A percentile compares a stretch with the other conserved stretches of the same genome.
Conservation (phyloP, 1,139 yeast genomes). For the Trichomonascaceae sp. region DNA sequence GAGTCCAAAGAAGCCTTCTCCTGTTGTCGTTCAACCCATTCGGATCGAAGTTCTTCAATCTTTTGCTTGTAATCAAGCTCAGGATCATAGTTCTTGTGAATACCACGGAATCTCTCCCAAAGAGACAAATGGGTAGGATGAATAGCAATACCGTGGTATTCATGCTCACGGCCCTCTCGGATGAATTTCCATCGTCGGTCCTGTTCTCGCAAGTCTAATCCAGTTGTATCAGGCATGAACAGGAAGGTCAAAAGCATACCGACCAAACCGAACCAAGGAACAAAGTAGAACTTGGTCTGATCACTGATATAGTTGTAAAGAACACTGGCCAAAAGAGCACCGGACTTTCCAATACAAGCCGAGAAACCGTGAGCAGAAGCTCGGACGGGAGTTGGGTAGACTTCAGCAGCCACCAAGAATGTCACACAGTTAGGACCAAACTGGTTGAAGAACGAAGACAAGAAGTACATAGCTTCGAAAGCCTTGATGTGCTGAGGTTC, state of each 20-base stretch:
- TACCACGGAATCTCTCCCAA: slow-evolving; percentile 34
- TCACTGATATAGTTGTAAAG: slow-evolving; percentile 33
- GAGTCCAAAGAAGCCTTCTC: slow-evolving; percentile 21
- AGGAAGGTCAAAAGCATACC: slow-evolving; percentile 33
- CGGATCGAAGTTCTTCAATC: slow-evolving; percentile 33
- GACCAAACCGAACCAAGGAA: slow-evolving; percentile 36
- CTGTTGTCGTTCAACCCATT: slow-evolving; percentile 34
- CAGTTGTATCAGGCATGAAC: slow-evolving; percentile 36
- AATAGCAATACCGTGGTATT: slow-evolving; percentile 37
- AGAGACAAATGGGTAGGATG: slow-evolving; percentile 32
- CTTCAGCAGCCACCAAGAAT: slow-evolving; percentile 92
- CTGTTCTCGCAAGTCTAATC: slow-evolving; percentile 34
- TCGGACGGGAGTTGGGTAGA: slow-evolving; percentile 95
- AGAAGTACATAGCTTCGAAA: slow-evolving; percentile 57
- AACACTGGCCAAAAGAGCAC: slow-evolving; percentile 94
- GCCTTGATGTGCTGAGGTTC: slow-evolving; percentile 43
- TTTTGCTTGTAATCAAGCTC: slow-evolving; percentile 35
- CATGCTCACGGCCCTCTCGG: slow-evolving; percentile 30
- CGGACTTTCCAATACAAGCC: slow-evolving; percentile 93
- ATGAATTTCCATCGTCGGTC: slow-evolving; percentile 35
- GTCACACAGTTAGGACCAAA: slow-evolving; percentile 92
- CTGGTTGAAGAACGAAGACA: slow-evolving; percentile 62
- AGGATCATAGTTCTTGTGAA: slow-evolving; percentile 33
- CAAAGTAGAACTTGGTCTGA: slow-evolving; percentile 34
- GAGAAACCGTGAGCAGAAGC: slow-evolving; percentile 97